Evolutionary conservation across 208 protist species (phyloP).

Genomic region (Trypanosoma conorhini): DNA sequence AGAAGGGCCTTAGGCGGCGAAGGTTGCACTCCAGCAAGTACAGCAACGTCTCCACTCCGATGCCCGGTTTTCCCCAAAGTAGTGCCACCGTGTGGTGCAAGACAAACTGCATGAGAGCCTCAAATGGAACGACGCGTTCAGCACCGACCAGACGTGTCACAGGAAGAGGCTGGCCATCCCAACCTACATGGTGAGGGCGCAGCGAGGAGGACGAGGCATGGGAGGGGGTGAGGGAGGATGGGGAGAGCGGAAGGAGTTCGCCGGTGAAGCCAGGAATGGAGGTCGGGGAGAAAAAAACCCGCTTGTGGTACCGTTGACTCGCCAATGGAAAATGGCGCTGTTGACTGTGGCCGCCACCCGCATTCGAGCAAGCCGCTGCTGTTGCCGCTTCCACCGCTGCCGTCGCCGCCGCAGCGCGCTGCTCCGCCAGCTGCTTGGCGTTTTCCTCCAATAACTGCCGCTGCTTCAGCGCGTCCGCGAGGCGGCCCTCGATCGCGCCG

Average conservation of each 20-base stretch:
- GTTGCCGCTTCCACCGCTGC: not conserved
- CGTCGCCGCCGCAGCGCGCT: not conserved
- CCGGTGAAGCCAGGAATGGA: not conserved
- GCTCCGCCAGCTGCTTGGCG: not conserved
- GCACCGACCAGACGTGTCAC: not conserved
- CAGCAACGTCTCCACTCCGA: slow-evolving; percentile 63
- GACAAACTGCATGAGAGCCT: slow-evolving; percentile 72
- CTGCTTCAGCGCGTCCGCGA: slow-evolving; percentile 4
- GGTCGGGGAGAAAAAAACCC: not conserved
- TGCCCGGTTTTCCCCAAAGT: slow-evolving; percentile 60
- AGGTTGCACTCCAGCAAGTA: slow-evolving; percentile 78
- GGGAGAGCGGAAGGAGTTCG: not conserved
- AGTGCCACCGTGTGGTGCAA: slow-evolving; percentile 71
- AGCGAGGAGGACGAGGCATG: not conserved
- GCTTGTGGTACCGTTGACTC: slow-evolving; percentile 23
- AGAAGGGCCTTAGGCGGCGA: slow-evolving; percentile 61
- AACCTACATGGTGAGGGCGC: not conserved
- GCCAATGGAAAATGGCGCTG: not conserved
- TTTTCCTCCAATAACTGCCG: slow-evolving; percentile 7
- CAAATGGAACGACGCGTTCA: slow-evolving; percentile 48
- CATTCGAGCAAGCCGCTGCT: not conserved
- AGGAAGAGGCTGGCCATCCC: not conserved
- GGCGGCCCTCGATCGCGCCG: slow-evolving; percentile 14
- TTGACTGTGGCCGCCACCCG: not conserved
- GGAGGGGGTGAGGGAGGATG: not conserved